Percentiles rank a stretch among this genome's conserved stretches.
phyloP scores from a whole-genome alignment of 2,329 filamentous ascomycete species.

The Ophiobolus disseminans region DNA sequence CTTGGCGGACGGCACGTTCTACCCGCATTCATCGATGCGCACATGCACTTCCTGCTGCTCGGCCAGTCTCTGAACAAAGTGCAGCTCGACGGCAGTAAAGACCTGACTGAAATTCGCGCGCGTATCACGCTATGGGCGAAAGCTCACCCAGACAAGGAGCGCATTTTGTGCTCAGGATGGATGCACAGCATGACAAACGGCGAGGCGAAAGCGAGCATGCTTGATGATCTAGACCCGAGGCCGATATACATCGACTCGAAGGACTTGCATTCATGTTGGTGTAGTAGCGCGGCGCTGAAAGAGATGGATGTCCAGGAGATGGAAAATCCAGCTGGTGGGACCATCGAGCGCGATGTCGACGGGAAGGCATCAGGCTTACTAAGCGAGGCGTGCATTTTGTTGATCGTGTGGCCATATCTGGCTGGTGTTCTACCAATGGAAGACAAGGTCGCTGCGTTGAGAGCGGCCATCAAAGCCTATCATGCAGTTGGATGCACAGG shows the following conservation, averaged over 20 bases:
- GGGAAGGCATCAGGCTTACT: constrained; percentile 61
- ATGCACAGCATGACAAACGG: constrained; percentile 64
- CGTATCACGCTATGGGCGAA: constrained; percentile 56
- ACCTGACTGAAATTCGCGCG: constrained; percentile 58
- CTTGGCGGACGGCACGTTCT: constrained; percentile 53
- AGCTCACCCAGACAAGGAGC: constrained; percentile 53
- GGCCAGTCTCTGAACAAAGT: constrained; percentile 63
- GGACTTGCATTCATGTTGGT: constrained; percentile 65
- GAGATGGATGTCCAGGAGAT: constrained; percentile 59
- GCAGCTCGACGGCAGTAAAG: constrained; percentile 56
- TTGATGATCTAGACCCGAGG: constrained; percentile 60
- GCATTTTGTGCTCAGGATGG: constrained; percentile 63
- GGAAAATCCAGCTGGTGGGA: constrained; percentile 60
- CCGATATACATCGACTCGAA: constrained; percentile 65
- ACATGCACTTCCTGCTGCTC: constrained; percentile 64
- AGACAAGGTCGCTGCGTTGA: constrained; percentile 57
- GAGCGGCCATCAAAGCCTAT: constrained; percentile 58
- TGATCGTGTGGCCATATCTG: constrained; percentile 63
- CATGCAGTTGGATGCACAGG: constrained; percentile 62
- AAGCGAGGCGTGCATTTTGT: constrained; percentile 61
- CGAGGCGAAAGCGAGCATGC: constrained; percentile 57
- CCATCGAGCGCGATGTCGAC: constrained; percentile 57
- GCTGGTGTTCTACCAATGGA: constrained; percentile 57
- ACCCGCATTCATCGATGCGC: constrained; percentile 65
- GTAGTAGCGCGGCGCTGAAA: constrained; percentile 59